Evolutionary conservation across 257 asterid genomes (phyloP), one percentile per base, ranked within the genome.

Genomic region (Anisodus acutangulus): DNA sequence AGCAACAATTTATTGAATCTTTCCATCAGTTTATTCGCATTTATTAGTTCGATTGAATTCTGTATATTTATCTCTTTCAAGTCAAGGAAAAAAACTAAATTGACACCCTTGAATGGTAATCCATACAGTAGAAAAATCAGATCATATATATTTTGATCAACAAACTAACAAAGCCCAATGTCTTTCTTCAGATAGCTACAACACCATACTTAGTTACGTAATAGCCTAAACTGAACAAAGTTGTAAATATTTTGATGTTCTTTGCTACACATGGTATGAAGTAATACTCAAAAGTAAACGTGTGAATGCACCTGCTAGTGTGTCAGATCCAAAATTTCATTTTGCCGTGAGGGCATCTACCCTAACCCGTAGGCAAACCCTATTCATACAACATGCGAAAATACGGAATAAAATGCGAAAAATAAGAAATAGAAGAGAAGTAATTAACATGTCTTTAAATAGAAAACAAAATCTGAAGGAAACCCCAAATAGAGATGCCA

Each of bases 1-100:
- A 51, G 82, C 49, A 15, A 78, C 49, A 31, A 31, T 51, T 51
- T 78, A 31, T 78, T 78, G 47, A 53, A 13, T 9, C 45, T 45
- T 71, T 45, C 79, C n/a, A 71, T 78, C 47, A 15, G 82, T 53
- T 53, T 78, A 15, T 78, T 26, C 82, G 26, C 26, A 78, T 31
- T 26, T 31, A 1, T 31, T 78, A 78, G 22, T 74, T 74, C 19
- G 47, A 60, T 78, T 15, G 12, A 22, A 74, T 22, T 74, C 62
- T 15, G 45, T 58, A 76, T 49, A 7, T 17, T 69, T 31, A 31
- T 41, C 54, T 69, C 78, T 69, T 41, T 69, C 78, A 69, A 69
- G 78, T 41, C 54, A 3, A 69, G 78, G 78, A 41, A 41, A 41
- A 2, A 67, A 41, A 16, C 78, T 16, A 16, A 47, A 16, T 16